phyloP scores from a whole-genome alignment of 2,329 filamentous ascomycete species.

The Thelonectria blattea region DNA sequence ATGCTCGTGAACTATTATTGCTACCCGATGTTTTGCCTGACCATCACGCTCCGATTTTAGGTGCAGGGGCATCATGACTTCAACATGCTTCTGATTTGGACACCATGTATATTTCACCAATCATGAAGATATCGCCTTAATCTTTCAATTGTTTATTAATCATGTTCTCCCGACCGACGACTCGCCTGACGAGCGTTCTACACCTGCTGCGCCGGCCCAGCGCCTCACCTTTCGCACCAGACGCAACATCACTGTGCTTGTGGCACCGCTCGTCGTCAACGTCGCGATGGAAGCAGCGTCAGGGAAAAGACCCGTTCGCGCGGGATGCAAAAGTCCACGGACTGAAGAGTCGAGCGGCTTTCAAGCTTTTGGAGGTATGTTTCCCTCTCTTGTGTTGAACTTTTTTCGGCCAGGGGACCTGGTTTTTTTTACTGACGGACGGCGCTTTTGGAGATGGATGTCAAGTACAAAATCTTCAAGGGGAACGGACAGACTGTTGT shows the following conservation, averaged over 20 bases:
- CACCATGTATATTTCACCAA: not conserved
- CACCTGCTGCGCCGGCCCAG: not conserved
- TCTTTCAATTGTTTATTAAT: not conserved
- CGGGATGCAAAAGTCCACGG: constrained; percentile 78
- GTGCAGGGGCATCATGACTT: not conserved
- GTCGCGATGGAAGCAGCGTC: constrained; percentile 82
- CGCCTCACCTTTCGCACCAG: not conserved
- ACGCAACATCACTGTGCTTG: not conserved
- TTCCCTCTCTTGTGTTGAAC: not conserved
- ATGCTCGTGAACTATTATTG: not conserved
- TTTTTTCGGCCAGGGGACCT: not conserved
- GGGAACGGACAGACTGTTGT: constrained; percentile 79
- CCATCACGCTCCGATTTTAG: not conserved
- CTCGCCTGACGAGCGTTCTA: constrained; percentile 5
- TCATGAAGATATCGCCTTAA: not conserved
- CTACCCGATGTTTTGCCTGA: not conserved
- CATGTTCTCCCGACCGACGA: constrained; percentile 4
- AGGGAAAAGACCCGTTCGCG: constrained; percentile 74
- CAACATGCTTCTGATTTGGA: not conserved
- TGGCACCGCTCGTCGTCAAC: constrained; percentile 60
- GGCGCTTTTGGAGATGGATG: constrained; percentile 68
- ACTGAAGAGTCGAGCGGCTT: constrained; percentile 89
- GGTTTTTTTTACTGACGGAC: constrained; percentile 4
- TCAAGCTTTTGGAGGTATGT: constrained; percentile 84
- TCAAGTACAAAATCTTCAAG: constrained; percentile 79